Evolutionary conservation across 805 yeast species (phyloP).

Genomic region (Spathaspora passalidarum): DNA sequence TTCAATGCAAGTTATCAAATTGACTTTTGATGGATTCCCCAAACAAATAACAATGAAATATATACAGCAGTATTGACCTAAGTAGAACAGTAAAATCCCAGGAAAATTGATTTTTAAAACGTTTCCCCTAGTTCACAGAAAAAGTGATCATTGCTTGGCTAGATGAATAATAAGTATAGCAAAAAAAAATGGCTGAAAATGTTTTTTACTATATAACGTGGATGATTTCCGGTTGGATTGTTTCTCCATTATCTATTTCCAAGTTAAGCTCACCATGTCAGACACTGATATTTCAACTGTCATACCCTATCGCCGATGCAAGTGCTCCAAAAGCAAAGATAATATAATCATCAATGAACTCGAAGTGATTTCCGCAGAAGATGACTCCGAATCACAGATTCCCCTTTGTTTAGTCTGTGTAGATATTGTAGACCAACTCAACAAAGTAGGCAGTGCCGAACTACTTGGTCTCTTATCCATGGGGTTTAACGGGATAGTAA

Average conservation of each 20-base stretch:
- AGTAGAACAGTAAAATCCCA: no score
- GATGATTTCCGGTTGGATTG: no score
- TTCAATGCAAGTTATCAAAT: no score
- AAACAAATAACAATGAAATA: no score
- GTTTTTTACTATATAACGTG: background rate
- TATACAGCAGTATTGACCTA: no score
- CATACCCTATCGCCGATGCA: background rate
- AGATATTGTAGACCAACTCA: background rate
- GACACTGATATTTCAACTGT: background rate
- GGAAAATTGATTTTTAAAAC: no score
- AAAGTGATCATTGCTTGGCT: no score
- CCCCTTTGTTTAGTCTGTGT: background rate
- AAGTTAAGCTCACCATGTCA: background rate
- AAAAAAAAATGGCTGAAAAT: no score
- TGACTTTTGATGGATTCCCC: no score
- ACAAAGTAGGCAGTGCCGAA: background rate
- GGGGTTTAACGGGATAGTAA: constrained; percentile 1
- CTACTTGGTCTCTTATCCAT: constrained; percentile 1
- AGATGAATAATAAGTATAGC: no score
- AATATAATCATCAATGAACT: background rate
- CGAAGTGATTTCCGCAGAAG: background rate
- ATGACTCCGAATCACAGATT: background rate
- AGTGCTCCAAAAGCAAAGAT: background rate
- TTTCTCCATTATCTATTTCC: background rate
- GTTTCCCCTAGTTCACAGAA: no score